Conservation (phyloP, 768 basidiomycete genomes). For the Antrodiella citrinella region DNA sequence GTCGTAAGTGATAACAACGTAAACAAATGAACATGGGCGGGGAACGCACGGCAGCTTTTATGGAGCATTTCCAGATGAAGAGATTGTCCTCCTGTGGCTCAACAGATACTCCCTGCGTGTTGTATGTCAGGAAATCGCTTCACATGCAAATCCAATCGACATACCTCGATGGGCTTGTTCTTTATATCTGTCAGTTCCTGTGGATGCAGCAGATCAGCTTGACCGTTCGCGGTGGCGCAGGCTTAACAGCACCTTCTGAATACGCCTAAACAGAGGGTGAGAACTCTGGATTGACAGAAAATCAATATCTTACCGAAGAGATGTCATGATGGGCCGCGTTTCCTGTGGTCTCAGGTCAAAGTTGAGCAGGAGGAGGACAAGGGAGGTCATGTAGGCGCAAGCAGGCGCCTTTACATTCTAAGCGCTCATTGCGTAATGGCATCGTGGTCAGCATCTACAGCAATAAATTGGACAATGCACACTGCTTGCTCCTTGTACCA, state of each 20-base stretch:
- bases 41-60: constrained; percentile 50
- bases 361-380: no score
- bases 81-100: constrained; percentile 65
- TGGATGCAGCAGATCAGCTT: neutral
- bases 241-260: constrained; percentile 52
- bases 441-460: no score
- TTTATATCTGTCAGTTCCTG: constrained; percentile 65
- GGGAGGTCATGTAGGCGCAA: no score
- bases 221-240: constrained; percentile 1
- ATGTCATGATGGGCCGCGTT: no score
- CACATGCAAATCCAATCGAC: neutral
- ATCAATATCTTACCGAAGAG: constrained; percentile 25
- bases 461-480: no score
- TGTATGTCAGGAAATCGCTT: constrained; percentile 4
- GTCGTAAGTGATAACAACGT: constrained; percentile 24
- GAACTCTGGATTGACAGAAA: neutral
- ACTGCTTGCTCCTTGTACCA: no score
- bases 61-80: constrained; percentile 68
- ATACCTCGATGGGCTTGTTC: constrained; percentile 57
- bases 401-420: no score
- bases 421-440: no score
- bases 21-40: neutral
- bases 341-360: no score
- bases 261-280: constrained; percentile 40
- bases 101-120: constrained; percentile 48